Percentiles rank a stretch among this genome's conserved stretches.
Evolutionary conservation across 495 filamentous ascomycete genomes (phyloP).

Genomic region (Eremomyces bilateralis): DNA sequence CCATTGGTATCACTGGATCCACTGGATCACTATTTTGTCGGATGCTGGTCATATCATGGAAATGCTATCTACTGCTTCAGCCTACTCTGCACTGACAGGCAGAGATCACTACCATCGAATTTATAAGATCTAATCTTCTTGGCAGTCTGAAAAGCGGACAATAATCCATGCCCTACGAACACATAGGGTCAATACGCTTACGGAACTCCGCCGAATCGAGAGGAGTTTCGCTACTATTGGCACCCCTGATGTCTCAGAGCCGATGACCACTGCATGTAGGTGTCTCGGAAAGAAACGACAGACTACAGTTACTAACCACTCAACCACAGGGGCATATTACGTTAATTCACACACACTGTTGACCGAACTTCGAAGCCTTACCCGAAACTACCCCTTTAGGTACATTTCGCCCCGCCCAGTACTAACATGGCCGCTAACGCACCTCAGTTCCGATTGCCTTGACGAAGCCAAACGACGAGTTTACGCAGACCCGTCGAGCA

Average conservation of each 20-base stretch:
- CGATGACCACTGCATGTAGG: conserved; percentile 46
- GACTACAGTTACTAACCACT: conserved; percentile 4
- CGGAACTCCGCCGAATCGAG: conserved; percentile 55
- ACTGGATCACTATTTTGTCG: no score
- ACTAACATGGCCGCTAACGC: conserved; percentile 1
- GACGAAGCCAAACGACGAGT: conserved; percentile 47
- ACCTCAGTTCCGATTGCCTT: conserved; percentile 39
- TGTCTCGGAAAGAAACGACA: neutral
- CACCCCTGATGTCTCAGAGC: conserved; percentile 32
- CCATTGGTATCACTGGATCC: no score
- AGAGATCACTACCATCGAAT: no score
- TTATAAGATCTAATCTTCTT: no score
- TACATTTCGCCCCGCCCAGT: conserved; percentile 1
- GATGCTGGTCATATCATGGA: no score
- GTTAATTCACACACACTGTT: conserved; percentile 52
- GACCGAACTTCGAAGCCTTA: conserved; percentile 47
- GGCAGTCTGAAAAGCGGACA: conserved; percentile 27
- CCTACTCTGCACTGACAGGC: no score
- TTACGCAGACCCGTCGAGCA: conserved; percentile 37
- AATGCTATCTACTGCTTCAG: no score
- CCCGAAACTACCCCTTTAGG: conserved; percentile 45
- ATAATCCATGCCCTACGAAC: conserved; percentile 32
- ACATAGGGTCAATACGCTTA: conserved; percentile 49
- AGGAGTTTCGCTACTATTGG: conserved; percentile 33
- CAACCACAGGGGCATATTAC: conserved; percentile 32